A percentile compares a stretch with the other conserved stretches of the same genome.
Evolutionary conservation across 139 green algal genomes (phyloP).

Genomic region (Chlamydomonas eustigma): DNA sequence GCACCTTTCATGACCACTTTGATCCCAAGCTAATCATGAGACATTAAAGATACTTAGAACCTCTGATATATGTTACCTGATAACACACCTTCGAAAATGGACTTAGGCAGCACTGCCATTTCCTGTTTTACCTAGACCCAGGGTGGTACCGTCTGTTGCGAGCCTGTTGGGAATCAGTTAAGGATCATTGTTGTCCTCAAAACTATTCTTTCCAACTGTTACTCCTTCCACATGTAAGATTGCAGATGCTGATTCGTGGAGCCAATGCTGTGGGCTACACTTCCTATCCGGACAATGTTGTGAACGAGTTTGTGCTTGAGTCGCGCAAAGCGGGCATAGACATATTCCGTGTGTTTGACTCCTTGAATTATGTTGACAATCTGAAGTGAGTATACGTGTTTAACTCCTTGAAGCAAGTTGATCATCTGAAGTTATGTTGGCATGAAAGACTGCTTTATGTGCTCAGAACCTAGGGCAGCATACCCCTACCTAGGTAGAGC

Average conservation of each 20-base stretch:
- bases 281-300: slow-evolving; percentile 70
- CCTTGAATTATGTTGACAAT: slow-evolving; percentile 85
- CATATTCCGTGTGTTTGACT: slow-evolving; percentile 88
- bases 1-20: too few relatives aligned
- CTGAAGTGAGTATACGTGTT: slow-evolving; percentile 87
- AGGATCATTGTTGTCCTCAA: too few relatives aligned
- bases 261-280: slow-evolving; percentile 92
- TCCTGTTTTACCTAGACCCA: too few relatives aligned
- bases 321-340: slow-evolving; percentile 67
- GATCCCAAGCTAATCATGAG: too few relatives aligned
- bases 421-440: slow-evolving; percentile 70
- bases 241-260: slow-evolving; percentile 89
- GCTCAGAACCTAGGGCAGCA: too few relatives aligned
- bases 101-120: too few relatives aligned
- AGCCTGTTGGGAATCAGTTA: not conserved
- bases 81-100: too few relatives aligned
- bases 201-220: too few relatives aligned
- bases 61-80: too few relatives aligned
- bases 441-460: not conserved
- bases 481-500: too few relatives aligned
- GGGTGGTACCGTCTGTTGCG: too few relatives aligned
- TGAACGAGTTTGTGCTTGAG: slow-evolving; percentile 64
- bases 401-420: slow-evolving; percentile 80
- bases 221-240: slow-evolving; percentile 5
- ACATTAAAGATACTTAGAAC: too few relatives aligned